These are phyloP conservation scores for Thraustochytrium striatum DNA, from an alignment of 352 stramenopile species.

Conservation along the genomic window DNA sequence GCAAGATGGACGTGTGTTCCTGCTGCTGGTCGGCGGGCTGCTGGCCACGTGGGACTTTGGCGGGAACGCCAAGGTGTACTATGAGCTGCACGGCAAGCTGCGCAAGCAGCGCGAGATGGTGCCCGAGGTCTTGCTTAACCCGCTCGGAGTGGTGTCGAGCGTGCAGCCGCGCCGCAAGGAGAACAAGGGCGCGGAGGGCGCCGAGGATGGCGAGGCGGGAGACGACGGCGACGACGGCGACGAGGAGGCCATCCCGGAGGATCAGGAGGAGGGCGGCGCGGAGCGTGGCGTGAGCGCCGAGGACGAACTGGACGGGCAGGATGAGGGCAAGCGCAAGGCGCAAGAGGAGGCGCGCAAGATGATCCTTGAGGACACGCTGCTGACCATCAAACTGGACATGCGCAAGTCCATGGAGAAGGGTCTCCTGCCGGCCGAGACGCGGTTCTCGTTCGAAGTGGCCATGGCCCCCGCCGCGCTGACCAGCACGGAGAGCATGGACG, in stretches of 20 bases:
- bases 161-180: background rate
- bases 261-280: background rate
- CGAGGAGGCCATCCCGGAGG: background rate
- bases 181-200: background rate
- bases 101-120: background rate
- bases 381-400: conserved; percentile 39
- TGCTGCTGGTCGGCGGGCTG: background rate
- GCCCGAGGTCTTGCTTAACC: background rate
- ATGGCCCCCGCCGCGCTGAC: background rate
- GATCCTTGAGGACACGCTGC: conserved; percentile 13
- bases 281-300: background rate
- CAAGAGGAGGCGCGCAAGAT: conserved; percentile 25
- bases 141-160: background rate
- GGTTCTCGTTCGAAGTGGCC: conserved; percentile 7
- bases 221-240: background rate
- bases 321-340: conserved; percentile 25
- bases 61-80: conserved; percentile 22
- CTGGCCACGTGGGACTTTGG: conserved; percentile 37
- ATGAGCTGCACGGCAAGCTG: conserved; percentile 39
- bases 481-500: conserved; percentile 12
- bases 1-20: conserved; percentile 18
- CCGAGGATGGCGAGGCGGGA: background rate
- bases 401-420: conserved; percentile 13
- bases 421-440: conserved; percentile 11
- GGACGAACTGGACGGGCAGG: background rate